Evolutionary conservation across 345 rosid genomes (phyloP).

Genomic region (Pugionium dolabratum): DNA sequence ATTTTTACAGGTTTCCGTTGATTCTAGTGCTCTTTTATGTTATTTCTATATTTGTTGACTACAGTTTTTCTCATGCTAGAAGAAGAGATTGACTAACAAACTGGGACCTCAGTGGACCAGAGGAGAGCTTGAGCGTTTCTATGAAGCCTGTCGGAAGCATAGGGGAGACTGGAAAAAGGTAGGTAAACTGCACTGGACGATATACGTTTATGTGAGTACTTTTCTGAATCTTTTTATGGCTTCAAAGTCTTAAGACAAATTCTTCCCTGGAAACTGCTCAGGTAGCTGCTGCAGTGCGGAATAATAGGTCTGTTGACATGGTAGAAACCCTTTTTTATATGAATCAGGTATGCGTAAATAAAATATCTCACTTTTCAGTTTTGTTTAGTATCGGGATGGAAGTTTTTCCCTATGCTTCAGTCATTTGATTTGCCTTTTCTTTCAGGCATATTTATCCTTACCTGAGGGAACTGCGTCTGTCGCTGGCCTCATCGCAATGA

Average conservation of each 20-base stretch:
- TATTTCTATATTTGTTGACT: slow-evolving; percentile 20
- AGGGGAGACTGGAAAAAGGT: slow-evolving; percentile 90
- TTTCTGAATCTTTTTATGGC: neutral
- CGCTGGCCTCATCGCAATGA: slow-evolving; percentile 94
- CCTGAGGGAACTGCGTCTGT: slow-evolving; percentile 94
- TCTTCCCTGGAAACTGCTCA: slow-evolving; percentile 36
- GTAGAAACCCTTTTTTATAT: slow-evolving; percentile 81
- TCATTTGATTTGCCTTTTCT: slow-evolving; percentile 18
- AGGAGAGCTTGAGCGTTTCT: slow-evolving; percentile 81
- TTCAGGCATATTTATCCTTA: slow-evolving; percentile 89
- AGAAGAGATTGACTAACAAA: slow-evolving; percentile 76
- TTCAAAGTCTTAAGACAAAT: neutral
- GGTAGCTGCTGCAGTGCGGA: slow-evolving; percentile 61
- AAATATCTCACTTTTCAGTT: slow-evolving; percentile 16
- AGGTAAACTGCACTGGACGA: slow-evolving; percentile 37
- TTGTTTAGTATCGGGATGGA: neutral
- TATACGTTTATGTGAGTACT: slow-evolving; percentile 1
- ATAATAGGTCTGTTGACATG: slow-evolving; percentile 75
- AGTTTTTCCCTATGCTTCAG: neutral
- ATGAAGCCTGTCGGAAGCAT: slow-evolving; percentile 73
- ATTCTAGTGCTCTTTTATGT: slow-evolving; percentile 3
- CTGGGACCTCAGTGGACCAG: slow-evolving; percentile 91
- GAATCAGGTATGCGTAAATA: slow-evolving; percentile 57
- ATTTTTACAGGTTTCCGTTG: neutral
- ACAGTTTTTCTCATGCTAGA: slow-evolving; percentile 38